These are phyloP conservation scores for Agaricus blazei DNA, from an alignment of 768 basidiomycete species.

Conservation along the genomic window DNA sequence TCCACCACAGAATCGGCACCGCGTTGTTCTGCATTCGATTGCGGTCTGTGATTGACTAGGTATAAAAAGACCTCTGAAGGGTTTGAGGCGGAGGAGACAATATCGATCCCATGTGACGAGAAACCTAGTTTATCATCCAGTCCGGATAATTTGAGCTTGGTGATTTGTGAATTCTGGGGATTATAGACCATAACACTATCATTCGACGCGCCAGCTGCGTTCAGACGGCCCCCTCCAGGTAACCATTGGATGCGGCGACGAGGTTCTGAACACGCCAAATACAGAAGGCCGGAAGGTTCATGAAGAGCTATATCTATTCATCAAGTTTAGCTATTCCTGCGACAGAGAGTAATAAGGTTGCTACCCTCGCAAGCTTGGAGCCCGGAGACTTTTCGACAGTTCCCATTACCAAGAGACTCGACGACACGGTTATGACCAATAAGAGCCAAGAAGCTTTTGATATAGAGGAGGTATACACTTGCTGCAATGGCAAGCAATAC, in stretches of 20 bases:
- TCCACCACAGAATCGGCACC: constrained; percentile 76
- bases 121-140: constrained; percentile 39
- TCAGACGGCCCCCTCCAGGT: constrained; percentile 34
- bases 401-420: constrained; percentile 38
- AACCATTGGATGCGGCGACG: constrained; percentile 45
- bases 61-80: constrained; percentile 55
- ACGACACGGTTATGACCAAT: constrained; percentile 42
- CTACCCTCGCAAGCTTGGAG: constrained; percentile 67
- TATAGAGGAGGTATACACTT: constrained; percentile 40
- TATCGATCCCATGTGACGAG: constrained; percentile 64
- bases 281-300: constrained; percentile 49
- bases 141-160: constrained; percentile 36
- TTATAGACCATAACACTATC: constrained; percentile 64
- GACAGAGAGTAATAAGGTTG: constrained; percentile 11
- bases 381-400: constrained; percentile 46
- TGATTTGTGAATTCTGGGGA: constrained; percentile 37
- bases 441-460: constrained; percentile 38
- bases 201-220: constrained; percentile 31
- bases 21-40: constrained; percentile 29
- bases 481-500: constrained; percentile 35
- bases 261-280: constrained; percentile 57
- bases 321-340: not conserved
- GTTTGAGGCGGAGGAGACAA: constrained; percentile 47
- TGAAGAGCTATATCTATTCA: constrained; percentile 52
- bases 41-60: constrained; percentile 66